These are phyloP conservation scores for Inga leiocalycina DNA, from an alignment of 306 rosid genomes.

Conservation along the genomic window DNA sequence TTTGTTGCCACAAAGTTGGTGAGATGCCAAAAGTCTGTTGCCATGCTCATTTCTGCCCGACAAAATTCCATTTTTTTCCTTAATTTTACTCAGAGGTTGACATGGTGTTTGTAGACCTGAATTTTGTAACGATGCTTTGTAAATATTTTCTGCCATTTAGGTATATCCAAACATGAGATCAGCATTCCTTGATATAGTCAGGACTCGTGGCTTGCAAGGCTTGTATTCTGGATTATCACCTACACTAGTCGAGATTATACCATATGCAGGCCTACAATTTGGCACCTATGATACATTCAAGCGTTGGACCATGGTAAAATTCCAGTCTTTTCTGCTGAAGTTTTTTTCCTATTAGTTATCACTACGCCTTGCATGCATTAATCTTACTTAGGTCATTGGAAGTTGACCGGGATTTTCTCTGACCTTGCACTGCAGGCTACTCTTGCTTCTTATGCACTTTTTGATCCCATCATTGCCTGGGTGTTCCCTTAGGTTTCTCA, in stretches of 20 bases:
- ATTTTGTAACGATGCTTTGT: slow-evolving; percentile 6
- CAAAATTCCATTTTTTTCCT: slow-evolving; percentile 17
- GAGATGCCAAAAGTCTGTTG: background rate
- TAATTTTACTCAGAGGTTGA: background rate
- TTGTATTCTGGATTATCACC: slow-evolving; percentile 90
- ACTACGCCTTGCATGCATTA: slow-evolving; percentile 15
- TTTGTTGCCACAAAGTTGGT: background rate
- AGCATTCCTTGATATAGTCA: slow-evolving; percentile 72
- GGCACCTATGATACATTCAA: slow-evolving; percentile 94
- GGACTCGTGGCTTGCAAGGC: slow-evolving; percentile 73
- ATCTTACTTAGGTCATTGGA: slow-evolving; percentile 5
- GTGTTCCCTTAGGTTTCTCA: slow-evolving; percentile 3
- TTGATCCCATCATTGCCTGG: slow-evolving; percentile 18
- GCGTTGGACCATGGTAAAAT: slow-evolving; percentile 82
- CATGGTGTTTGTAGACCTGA: slow-evolving; percentile 22
- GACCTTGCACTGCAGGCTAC: slow-evolving; percentile 2
- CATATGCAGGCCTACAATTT: slow-evolving; percentile 95
- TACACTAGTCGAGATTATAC: slow-evolving; percentile 93
- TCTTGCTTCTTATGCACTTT: slow-evolving; percentile 4
- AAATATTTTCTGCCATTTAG: slow-evolving; percentile 42
- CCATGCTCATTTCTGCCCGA: background rate
- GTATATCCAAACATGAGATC: slow-evolving; percentile 91
- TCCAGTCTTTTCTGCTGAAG: slow-evolving; percentile 25
- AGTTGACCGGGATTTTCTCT: slow-evolving; percentile 7
- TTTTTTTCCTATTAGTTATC: background rate